Conservation (phyloP, 208 protist species). For the Crithidia brevicula region DNA sequence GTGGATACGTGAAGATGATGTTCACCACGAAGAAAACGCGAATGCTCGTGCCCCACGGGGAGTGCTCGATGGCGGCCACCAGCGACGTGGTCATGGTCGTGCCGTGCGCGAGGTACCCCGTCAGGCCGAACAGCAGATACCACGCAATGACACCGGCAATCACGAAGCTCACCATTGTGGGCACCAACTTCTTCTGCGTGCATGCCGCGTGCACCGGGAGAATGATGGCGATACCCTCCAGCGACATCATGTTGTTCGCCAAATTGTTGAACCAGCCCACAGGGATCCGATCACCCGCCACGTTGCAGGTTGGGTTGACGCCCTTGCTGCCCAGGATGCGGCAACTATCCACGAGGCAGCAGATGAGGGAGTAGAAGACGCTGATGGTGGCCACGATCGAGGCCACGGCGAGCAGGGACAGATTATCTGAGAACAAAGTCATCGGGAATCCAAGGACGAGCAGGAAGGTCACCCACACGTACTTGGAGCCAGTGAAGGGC, state of each 20-base stretch:
- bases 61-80: slow-evolving; percentile 41
- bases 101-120: slow-evolving; percentile 75
- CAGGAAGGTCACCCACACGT: slow-evolving; percentile 56
- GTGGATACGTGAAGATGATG: slow-evolving; percentile 75
- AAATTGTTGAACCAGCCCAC: slow-evolving; percentile 73
- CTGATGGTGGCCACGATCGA: slow-evolving; percentile 67
- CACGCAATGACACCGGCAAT: slow-evolving; percentile 43
- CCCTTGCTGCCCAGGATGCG: slow-evolving; percentile 21
- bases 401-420: slow-evolving; percentile 57
- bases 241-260: slow-evolving; percentile 75
- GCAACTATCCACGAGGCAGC: slow-evolving; percentile 41
- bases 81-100: slow-evolving; percentile 48
- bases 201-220: slow-evolving; percentile 73
- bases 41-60: slow-evolving; percentile 54
- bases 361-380: slow-evolving; percentile 67
- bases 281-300: slow-evolving; percentile 34
- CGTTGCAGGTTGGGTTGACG: slow-evolving; percentile 27
- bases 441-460: slow-evolving; percentile 63
- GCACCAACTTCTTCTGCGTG: slow-evolving; percentile 62
- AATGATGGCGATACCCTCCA: slow-evolving; percentile 80
- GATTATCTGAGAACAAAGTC: slow-evolving; percentile 62
- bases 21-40: slow-evolving; percentile 52
- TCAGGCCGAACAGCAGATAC: slow-evolving; percentile 73
- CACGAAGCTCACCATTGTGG: slow-evolving; percentile 54
- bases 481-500: slow-evolving; percentile 42